phyloP scores from a whole-genome alignment of 2,329 filamentous ascomycete species.

The Colletotrichum spinosum region DNA sequence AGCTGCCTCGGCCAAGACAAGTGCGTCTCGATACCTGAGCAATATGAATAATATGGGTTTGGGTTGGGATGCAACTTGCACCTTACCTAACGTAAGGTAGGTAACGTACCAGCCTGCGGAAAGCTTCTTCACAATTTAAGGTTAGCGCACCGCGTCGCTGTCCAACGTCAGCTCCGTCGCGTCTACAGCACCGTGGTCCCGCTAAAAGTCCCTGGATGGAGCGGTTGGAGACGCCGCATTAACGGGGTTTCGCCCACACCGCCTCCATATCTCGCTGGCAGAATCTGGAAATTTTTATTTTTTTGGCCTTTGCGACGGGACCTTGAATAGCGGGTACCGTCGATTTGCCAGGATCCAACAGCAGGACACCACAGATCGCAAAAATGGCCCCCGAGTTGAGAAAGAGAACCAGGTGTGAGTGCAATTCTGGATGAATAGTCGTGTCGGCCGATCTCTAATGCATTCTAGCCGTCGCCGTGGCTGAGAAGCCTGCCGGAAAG shows the following conservation, averaged over 20 bases:
- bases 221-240: conserved; percentile 2
- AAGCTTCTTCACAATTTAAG: background rate
- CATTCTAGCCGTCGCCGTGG: conserved; percentile 43
- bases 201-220: conserved; percentile 20
- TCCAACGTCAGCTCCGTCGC: conserved; percentile 7
- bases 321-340: conserved; percentile 4
- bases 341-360: conserved; percentile 26
- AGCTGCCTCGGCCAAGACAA: too few species aligned
- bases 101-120: background rate
- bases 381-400: conserved; percentile 61
- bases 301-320: conserved; percentile 42
- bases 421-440: background rate
- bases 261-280: conserved; percentile 33
- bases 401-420: conserved; percentile 47
- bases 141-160: conserved; percentile 20
- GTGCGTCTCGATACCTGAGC: too few species aligned
- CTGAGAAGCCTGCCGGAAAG: conserved; percentile 47
- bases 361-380: conserved; percentile 23
- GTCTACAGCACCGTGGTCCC: conserved; percentile 10
- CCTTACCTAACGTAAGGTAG: too few species aligned
- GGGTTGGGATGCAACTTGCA: too few species aligned
- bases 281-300: conserved; percentile 40
- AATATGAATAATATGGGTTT: too few species aligned
- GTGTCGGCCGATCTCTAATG: conserved; percentile 1
- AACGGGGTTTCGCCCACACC: conserved; percentile 32